These are phyloP conservation scores for Atkinsonella hypoxylon DNA, from an alignment of 2,329 filamentous ascomycete genomes.

Conservation along the genomic window DNA sequence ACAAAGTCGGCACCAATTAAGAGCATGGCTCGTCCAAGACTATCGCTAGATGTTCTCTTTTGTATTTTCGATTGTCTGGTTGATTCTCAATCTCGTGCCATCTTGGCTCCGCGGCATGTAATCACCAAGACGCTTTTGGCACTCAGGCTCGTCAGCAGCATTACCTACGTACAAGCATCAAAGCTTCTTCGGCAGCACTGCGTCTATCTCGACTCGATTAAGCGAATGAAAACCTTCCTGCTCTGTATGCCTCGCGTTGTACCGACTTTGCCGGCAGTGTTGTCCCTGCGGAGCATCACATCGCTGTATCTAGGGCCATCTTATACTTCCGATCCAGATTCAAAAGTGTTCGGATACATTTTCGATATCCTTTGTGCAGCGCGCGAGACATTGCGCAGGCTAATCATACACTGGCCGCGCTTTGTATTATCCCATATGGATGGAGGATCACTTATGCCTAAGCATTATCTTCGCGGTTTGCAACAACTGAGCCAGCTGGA, in stretches of 20 bases:
- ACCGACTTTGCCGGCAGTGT: slow-evolving; percentile 16
- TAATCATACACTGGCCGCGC: slow-evolving; percentile 38
- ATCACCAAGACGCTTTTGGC: slow-evolving; percentile 32
- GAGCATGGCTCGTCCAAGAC: slow-evolving; percentile 7
- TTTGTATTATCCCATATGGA: too few species aligned
- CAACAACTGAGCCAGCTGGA: slow-evolving; percentile 29
- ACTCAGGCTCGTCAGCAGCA: slow-evolving; percentile 30
- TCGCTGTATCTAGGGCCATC: slow-evolving; percentile 31
- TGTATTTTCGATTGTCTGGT: slow-evolving; percentile 24
- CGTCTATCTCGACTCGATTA: slow-evolving; percentile 29
- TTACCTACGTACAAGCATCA: slow-evolving; percentile 27
- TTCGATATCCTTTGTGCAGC: slow-evolving; percentile 30
- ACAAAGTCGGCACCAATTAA: not conserved
- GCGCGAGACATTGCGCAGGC: slow-evolving; percentile 26
- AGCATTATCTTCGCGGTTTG: too few species aligned
- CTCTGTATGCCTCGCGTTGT: slow-evolving; percentile 21
- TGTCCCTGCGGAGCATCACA: slow-evolving; percentile 23
- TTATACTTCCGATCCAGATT: slow-evolving; percentile 23
- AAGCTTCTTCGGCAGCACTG: slow-evolving; percentile 33
- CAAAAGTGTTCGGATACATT: slow-evolving; percentile 26
- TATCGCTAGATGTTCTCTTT: slow-evolving; percentile 24
- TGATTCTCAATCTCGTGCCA: slow-evolving; percentile 16
- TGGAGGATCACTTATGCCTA: too few species aligned
- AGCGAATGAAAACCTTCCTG: slow-evolving; percentile 22
- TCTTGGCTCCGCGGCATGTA: slow-evolving; percentile 26